These are phyloP conservation scores for Neocallimastix lanati DNA, from an alignment of 192 early-diverging fungal species.

Conservation along the genomic window DNA sequence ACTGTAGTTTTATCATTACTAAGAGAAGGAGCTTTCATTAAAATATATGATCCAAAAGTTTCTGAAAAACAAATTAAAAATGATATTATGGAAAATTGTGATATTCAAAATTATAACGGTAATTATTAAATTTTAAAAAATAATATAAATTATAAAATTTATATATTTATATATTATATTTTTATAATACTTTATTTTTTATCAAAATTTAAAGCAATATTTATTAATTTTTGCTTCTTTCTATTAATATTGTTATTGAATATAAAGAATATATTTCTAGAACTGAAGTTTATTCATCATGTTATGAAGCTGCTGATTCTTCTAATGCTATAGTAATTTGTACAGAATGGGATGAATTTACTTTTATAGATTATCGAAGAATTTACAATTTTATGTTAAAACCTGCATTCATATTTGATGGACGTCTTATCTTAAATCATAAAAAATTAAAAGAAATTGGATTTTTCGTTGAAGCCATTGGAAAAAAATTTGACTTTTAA, in stretches of 20 bases:
- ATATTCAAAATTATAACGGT: slow-evolving; percentile 14
- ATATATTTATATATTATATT: background rate
- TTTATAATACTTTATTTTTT: too few species aligned
- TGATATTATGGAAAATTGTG: slow-evolving; percentile 42
- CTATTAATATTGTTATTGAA: too few species aligned
- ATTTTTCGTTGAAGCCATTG: slow-evolving; percentile 55
- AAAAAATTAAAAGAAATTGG: slow-evolving; percentile 50
- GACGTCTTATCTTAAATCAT: slow-evolving; percentile 58
- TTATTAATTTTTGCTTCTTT: too few species aligned
- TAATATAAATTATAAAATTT: background rate
- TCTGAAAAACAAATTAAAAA: slow-evolving; percentile 41
- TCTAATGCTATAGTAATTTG: slow-evolving; percentile 63
- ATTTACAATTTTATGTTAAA: slow-evolving; percentile 56
- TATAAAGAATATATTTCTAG: slow-evolving; percentile 37
- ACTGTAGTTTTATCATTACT: slow-evolving; percentile 61
- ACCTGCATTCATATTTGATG: slow-evolving; percentile 81
- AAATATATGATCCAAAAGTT: slow-evolving; percentile 86
- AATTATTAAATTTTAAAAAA: slow-evolving; percentile 9
- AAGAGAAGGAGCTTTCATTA: slow-evolving; percentile 50
- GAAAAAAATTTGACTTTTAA: slow-evolving; percentile 16
- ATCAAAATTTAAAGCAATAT: too few species aligned
- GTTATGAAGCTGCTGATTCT: slow-evolving; percentile 49
- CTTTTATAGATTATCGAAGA: background rate
- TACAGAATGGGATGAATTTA: slow-evolving; percentile 69
- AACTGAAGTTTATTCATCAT: slow-evolving; percentile 24